A percentile compares a stretch with the other conserved stretches of the same genome.
Conservation (phyloP, 1,139 yeast genomes). For the Schwanniomyces etchellsii region DNA sequence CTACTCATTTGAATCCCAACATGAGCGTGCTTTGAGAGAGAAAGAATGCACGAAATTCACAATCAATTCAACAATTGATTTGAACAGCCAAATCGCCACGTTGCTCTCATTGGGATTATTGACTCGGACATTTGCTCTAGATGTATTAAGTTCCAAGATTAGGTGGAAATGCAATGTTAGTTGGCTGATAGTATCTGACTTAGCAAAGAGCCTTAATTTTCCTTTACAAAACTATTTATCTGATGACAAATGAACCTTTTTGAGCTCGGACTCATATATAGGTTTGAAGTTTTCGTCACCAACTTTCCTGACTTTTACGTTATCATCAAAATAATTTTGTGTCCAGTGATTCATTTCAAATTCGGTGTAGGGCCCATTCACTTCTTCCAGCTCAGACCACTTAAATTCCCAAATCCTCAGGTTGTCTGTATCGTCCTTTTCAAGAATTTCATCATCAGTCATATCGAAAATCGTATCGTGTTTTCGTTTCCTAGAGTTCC, state of each 20-base stretch:
- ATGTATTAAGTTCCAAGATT: constrained; percentile 55
- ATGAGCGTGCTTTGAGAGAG: constrained; percentile 28
- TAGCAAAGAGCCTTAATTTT: constrained; percentile 51
- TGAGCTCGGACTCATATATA: constrained; percentile 19
- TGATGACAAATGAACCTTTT: constrained; percentile 13
- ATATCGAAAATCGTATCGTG: constrained; percentile 7
- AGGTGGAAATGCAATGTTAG: constrained; percentile 61
- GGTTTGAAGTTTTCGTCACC: constrained; percentile 25
- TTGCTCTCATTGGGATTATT: constrained; percentile 51
- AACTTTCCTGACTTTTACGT: constrained; percentile 37
- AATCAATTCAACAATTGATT: constrained; percentile 38
- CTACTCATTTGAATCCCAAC: constrained; percentile 22
- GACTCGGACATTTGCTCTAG: constrained; percentile 44
- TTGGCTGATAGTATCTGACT: constrained; percentile 44
- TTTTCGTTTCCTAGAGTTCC: constrained; percentile 12
- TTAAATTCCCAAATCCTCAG: constrained; percentile 53
- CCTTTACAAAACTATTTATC: constrained; percentile 48
- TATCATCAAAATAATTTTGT: constrained; percentile 47
- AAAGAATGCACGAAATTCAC: constrained; percentile 27
- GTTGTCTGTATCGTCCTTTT: constrained; percentile 18
- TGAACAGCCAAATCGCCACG: constrained; percentile 57
- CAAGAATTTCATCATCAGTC: constrained; percentile 4
- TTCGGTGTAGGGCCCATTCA: constrained; percentile 57
- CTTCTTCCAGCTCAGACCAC: constrained; percentile 46
- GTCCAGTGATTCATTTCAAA: constrained; percentile 61